Conservation (phyloP, 768 basidiomycete genomes). For the Phlegmacium glaucopus region DNA sequence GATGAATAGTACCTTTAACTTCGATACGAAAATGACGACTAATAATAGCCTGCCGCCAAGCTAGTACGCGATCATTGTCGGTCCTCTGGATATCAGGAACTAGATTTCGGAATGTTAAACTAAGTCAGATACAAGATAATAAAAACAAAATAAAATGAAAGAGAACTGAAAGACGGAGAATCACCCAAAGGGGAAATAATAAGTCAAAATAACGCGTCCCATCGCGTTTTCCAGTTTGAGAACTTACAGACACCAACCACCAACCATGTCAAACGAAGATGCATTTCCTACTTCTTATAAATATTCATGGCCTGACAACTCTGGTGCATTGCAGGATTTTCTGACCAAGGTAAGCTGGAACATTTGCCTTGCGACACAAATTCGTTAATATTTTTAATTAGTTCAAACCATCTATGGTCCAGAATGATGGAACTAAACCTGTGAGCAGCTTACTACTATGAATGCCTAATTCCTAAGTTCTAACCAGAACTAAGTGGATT, state of each 20-base stretch:
- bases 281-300: slow-evolving; percentile 35
- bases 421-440: slow-evolving; percentile 73
- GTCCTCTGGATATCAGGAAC: no score
- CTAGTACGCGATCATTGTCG: no score
- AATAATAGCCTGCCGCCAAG: no score
- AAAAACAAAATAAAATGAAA: no score
- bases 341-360: slow-evolving; percentile 43
- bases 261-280: slow-evolving; percentile 35
- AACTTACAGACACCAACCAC: neutral
- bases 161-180: no score
- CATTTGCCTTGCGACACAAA: no score
- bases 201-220: slow-evolving; percentile 20
- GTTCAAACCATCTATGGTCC: slow-evolving; percentile 77
- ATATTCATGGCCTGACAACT: slow-evolving; percentile 50
- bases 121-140: no score
- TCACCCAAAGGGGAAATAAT: no score
- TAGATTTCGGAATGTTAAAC: no score
- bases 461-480: neutral
- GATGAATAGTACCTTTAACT: no score
- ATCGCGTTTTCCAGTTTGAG: slow-evolving; percentile 8
- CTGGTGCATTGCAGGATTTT: slow-evolving; percentile 48
- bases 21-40: no score
- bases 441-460: slow-evolving; percentile 33
- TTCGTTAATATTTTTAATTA: slow-evolving; percentile 19
- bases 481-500: slow-evolving; percentile 51